Base-by-base conservation (phyloP, 257 asterid species). In the Penstemon barbatus region DNA sequence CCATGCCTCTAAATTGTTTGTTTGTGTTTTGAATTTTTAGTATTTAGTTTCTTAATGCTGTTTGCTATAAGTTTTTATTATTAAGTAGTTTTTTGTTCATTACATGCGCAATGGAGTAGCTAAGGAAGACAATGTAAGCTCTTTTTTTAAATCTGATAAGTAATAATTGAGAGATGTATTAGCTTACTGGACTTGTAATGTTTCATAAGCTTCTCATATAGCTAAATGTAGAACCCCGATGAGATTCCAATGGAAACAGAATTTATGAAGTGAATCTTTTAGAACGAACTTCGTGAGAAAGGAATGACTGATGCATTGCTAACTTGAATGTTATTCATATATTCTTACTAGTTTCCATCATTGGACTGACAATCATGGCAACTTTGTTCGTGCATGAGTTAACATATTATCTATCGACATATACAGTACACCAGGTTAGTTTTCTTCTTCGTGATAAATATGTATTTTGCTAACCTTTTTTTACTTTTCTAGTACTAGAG, bases 301-400 rank as follows among this genome's bases (percentile, higher is more conserved):
- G 52, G 51, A 50, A 56, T 70, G 63, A 10, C 38, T 55, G 57
- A 61, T 56, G 44, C 40, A 12, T 67, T 56, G 63, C 86, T 84
- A 73, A 86, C 80, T 75, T 40, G 39, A 37, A 39, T 63, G 4
- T 13, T 48, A 66, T 65, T 57, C 53, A 4, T 68, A 38, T 68
- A 25, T 33, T 54, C 7, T 36, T 59, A 42, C 64, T 70, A 94
- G 99, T 94, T 68, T 94, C 99, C 60, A 75, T 94, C 76, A 55
- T 94, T 70, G 99, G 99, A 71, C 77, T 91, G 79, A 83, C 72
- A 58, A 87, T 94, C 85, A 94, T 94, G 91, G 96, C 87, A 61
- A 87, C 96, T 12, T 76, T 94, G 82, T 94, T 94, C 79, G 62
- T 94, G 76, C 99, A 94, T 11, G 99, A 94, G 78, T 80, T 94